Evolutionary conservation across 1,139 yeast genomes (phyloP), one percentile per base, ranked within the genome.

Genomic region (Kluyveromyces sp.): DNA sequence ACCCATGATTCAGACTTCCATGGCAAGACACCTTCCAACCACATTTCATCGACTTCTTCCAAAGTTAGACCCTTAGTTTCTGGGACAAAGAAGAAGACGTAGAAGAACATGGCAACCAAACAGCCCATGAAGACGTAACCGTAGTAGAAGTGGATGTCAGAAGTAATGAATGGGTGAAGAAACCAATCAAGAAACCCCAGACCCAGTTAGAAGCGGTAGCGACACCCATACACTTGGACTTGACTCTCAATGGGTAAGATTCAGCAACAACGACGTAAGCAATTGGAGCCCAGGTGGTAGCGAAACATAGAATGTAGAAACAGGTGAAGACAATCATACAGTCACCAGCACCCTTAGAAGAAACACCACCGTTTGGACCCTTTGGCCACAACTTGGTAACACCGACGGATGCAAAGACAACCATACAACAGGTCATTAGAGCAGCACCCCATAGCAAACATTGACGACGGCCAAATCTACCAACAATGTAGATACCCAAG

Each of bases 231-330:
- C 83, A 87, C 71, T 83, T 83, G 43, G 88, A 75, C 69, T 86
- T 79, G 61, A 84, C 79, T 69, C 90, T 78, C 58, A 83, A 75
- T 64, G 95, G 92, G 71, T 79, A 84, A 49, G 82, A 73, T 69
- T 85, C 95, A 37, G 90, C 78, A 46, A 79, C 76, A 60, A 83
- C 78, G 53, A 82, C 81, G 71, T 73, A 86, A 46, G 80, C 81
- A 61, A 81, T 77, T 59, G 92, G 89, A 53, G 88, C 94, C 92
- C 95, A 85, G 27, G 92, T 79, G 46, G 83, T 73, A 45, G 95
- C 94, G 64, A 85, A 85, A 71, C 77, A 80, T 75, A 82, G 81
- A 55, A 86, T 82, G 74, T 75, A 86, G 63, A 84, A 70, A 70
- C 90, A 82, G 39, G 90, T 78, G 57, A 85, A 74, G 67, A 82